These are phyloP conservation scores for Coleophoma crateriformis DNA, from an alignment of 2,329 filamentous ascomycete species.

Conservation along the genomic window DNA sequence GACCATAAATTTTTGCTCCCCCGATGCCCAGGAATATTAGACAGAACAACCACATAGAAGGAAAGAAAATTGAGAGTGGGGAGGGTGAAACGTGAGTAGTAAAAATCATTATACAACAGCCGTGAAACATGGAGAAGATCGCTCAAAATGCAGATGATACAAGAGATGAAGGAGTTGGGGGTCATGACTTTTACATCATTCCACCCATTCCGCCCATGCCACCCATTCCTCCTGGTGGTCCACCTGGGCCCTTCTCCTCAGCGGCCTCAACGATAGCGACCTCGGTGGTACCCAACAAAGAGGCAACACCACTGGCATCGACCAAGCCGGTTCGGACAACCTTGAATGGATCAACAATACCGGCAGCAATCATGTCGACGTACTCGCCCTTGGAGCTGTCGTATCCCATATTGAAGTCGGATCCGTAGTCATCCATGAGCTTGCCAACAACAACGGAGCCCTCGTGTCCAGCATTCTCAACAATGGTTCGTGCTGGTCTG, in stretches of 20 bases:
- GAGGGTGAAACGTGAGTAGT: slow-evolving; percentile 18
- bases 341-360: slow-evolving; percentile 99
- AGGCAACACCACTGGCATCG: slow-evolving; percentile 94
- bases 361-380: slow-evolving; percentile 94
- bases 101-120: slow-evolving; percentile 21
- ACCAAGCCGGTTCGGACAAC: slow-evolving; percentile 94
- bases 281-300: slow-evolving; percentile 94
- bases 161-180: slow-evolving; percentile 6
- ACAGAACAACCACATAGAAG: slow-evolving; percentile 5
- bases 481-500: slow-evolving; percentile 86
- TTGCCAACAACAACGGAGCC: slow-evolving; percentile 96
- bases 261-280: slow-evolving; percentile 97
- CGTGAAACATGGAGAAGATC: slow-evolving; percentile 3
- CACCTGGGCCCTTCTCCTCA: slow-evolving; percentile 73
- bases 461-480: slow-evolving; percentile 96
- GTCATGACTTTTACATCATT: slow-evolving; percentile 27
- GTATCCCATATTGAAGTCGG: slow-evolving; percentile 97
- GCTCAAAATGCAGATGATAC: neutral
- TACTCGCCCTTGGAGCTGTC: slow-evolving; percentile 97
- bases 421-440: slow-evolving; percentile 87
- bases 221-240: slow-evolving; percentile 61
- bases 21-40: slow-evolving; percentile 19
- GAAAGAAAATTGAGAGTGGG: slow-evolving; percentile 14
- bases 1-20: slow-evolving; percentile 17
- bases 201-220: slow-evolving; percentile 31